Base-by-base conservation (phyloP, 148 eudicot species). In the Arctostaphylos glauca region DNA sequence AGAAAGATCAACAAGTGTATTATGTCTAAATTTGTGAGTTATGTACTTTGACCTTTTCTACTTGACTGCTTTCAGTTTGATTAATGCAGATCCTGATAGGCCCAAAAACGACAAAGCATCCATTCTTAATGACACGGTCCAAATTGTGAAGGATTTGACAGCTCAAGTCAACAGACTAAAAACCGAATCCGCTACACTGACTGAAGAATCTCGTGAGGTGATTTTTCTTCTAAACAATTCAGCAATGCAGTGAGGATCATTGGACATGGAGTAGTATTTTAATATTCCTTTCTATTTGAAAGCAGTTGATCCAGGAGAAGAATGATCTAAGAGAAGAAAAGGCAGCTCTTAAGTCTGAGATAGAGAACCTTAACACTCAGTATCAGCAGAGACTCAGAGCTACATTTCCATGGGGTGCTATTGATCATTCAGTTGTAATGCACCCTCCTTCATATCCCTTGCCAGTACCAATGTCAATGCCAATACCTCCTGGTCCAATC, bases 71-170 rank as follows among this genome's bases (percentile, higher is more conserved):
- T 79, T 41, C 70, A 58, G 23, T 79, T 47, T 64, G 52, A 13
- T 50, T 59, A 78, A 74, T 85, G 88, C 92, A 94, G 98, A 94
- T 85, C 90, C 91, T 41, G 98, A 93, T 46, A 89, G 97, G 86
- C 98, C 98, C 75, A 94, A 90, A 83, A 90, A 92, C 80, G 98
- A 93, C 87, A 94, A 94, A 87, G 93, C 90, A 77, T 90, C 97
- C 81, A 93, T 94, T 88, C 91, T 94, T 21, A 83, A 82, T 44
- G 98, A 94, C 75, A 90, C 98, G n/a, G 81, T 94, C 74, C 97
- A 92, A 89, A 81, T 94, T 83, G 89, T 93, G 72, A 90, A 85
- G 82, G 98, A 93, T 77, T 86, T 94, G 91, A 92, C 95, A 41
- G 85, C 94, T 78, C 91, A 92, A 83, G 94, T 94, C 53, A 86